Conservation (phyloP, 2,329 filamentous ascomycete genomes). For the Curvularia hawaiiensis region DNA sequence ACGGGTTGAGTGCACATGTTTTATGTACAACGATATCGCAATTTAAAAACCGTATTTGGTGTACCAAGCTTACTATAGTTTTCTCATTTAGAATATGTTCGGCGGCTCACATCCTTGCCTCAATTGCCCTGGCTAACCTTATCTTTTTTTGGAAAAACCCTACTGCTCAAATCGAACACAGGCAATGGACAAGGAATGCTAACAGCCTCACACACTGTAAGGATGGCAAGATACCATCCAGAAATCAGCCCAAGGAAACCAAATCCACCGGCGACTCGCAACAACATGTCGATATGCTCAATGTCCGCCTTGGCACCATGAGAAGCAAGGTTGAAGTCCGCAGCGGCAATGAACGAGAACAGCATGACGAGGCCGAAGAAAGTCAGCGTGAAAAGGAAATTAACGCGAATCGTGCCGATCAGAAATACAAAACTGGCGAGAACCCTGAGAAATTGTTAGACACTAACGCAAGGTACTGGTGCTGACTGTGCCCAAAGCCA, state of each 20-base stretch:
- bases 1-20: not conserved
- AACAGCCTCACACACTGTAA: constrained; percentile 26
- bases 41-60: not conserved
- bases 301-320: constrained; percentile 22
- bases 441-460: constrained; percentile 15
- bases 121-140: not conserved
- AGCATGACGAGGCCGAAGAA: constrained; percentile 29
- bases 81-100: not conserved
- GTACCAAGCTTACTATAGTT: not conserved
- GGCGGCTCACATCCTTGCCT: not conserved
- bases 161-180: constrained; percentile 26
- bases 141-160: constrained; percentile 21
- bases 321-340: constrained; percentile 19
- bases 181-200: constrained; percentile 29
- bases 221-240: constrained; percentile 27
- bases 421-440: constrained; percentile 27
- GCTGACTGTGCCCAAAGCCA: too few species aligned
- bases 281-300: constrained; percentile 20
- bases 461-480: too few species aligned
- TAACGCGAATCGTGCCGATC: constrained; percentile 26
- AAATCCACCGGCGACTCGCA: constrained; percentile 23
- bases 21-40: not conserved
- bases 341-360: constrained; percentile 27
- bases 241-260: constrained; percentile 23
- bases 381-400: constrained; percentile 22